Base-by-base conservation (phyloP, 1,284 basidiomycete genomes). In the Phellopilus nigrolimitatus region DNA sequence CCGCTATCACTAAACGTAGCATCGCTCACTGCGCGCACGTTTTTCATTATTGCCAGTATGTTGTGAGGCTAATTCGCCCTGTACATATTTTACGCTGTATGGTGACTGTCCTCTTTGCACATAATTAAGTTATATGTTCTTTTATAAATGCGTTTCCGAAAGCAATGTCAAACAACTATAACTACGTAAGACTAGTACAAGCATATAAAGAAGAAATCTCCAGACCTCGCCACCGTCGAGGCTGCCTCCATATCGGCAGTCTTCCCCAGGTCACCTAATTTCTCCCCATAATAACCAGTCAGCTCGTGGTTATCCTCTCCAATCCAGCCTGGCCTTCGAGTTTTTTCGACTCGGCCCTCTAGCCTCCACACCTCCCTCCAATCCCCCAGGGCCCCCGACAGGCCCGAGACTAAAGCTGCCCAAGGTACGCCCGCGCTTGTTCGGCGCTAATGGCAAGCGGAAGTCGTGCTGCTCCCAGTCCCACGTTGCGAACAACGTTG, bases 401-500 rank as follows among this genome's bases (percentile, higher is more conserved):
- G n/a, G n/a, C 21, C 33, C 31, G n/a, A 33, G n/a, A 38, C 17
- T 38, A 10, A 51, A 27, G 30, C 19, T 44, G 10, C 41, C 30
- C 25, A 43, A 9, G 17, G 43, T 25, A 9, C 44, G 36, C 12
- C 19, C 25, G 9, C 60, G 45, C 65, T 56, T 55, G 49, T 67
- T 64, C 4, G 59, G 54, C 6, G 60, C 55, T 38, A 81, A 60
- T n/a, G 78, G 70, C n/a, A 77, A 71, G 51, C 71, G 71, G 62
- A 71, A 82, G 55, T 77, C 78, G 66, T 86, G 87, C 39, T 67
- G 62, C 59, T 89, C 85, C 56, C 78, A 84, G 49, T 85, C 82
- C 86, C 86, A 89, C 17, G 86, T 88, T 41, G 84, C 80, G 60
- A 73, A 86, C 53, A 87, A 63, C 43, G 76, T 70, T 9, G 87